Percentiles rank a stretch among this genome's conserved stretches.
Evolutionary conservation across 2,329 filamentous ascomycete genomes (phyloP).

Genomic region (Neopestalotiopsis sp.): DNA sequence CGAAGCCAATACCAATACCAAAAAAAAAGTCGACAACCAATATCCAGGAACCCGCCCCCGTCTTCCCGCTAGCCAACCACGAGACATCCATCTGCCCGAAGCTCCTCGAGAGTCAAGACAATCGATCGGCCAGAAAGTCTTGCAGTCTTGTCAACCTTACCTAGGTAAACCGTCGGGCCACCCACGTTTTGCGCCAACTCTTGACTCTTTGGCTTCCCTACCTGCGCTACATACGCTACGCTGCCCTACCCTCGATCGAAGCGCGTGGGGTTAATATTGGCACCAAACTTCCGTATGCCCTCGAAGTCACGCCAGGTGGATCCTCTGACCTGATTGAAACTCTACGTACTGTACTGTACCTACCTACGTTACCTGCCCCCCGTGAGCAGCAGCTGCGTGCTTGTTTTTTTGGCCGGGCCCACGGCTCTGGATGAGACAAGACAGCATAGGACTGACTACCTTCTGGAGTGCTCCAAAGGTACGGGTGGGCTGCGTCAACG

Average conservation of each 20-base stretch:
- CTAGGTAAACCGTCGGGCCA: not conserved
- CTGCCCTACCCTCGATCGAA: not conserved
- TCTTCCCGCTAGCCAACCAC: conserved; percentile 37
- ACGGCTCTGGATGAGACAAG: not conserved
- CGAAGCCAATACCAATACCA: too few species aligned
- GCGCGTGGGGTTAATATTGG: conserved; percentile 19
- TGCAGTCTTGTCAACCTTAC: not conserved
- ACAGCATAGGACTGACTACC: too few species aligned
- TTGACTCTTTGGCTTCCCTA: not conserved
- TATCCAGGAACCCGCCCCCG: conserved; percentile 23
- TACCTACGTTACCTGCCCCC: not conserved
- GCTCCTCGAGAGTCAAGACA: not conserved
- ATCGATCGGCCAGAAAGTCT: conserved; percentile 2
- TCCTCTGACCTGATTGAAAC: not conserved
- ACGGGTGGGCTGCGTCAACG: not conserved
- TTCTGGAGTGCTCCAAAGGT: too few species aligned
- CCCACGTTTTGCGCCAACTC: conserved; percentile 16
- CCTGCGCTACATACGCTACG: too few species aligned
- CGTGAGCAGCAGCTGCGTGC: not conserved
- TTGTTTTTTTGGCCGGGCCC: not conserved
- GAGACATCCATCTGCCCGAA: conserved; percentile 38
- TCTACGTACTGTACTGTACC: not conserved
- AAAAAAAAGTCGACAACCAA: not conserved
- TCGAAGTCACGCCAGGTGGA: conserved; percentile 14
- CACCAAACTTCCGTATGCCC: conserved; percentile 20